Evolutionary conservation across 306 rosid genomes (phyloP), one percentile per base, ranked within the genome.

Genomic region (Pyrus bretschneideri): DNA sequence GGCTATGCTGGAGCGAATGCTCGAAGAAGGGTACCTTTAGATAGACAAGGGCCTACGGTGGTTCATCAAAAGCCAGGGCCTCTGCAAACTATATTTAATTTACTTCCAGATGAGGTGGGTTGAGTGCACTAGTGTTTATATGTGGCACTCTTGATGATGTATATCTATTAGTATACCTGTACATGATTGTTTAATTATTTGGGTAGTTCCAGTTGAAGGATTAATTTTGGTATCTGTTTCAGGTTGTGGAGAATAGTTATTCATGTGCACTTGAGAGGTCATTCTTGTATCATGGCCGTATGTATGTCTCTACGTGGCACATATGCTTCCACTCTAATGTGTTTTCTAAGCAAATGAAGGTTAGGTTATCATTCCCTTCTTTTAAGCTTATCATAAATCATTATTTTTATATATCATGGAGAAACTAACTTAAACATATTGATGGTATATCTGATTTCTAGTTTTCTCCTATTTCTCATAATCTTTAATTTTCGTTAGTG

Each of bases 241-340:
- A 95, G 99, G 89, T 90, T 85, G 96, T 80, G 77, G 97, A 90
- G 46, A 92, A 90, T 82, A 92, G 97, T 89, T 92, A 90, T 83
- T 95, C 99, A 49, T 95, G 99, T 88, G 99, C 99, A 78, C 99
- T 95, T 73, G 99, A 95, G 88, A 88, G 99, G 81, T 95, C 99
- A 78, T 95, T 95, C 89, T 87, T 95, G 85, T 95, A 95, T 82
- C 99, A 95, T 78, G 99, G 99, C 63, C 97, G 97, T 69, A 95
- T 95, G 97, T 95, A 90, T 84, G 91, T 90, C 73, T 95, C 97
- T 9, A 76, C 96, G 6, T 92, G 97, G 97, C 97, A 88, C 83
- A 92, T 95, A 78, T 95, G 99, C 87, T 95, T 95, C 84, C 99
- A 95, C 76, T 95, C 99, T 72, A 95, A 95, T 78, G 94, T 95